Evolutionary conservation across 441 rosid species (phyloP).

Genomic region (Erodium trifolium): DNA sequence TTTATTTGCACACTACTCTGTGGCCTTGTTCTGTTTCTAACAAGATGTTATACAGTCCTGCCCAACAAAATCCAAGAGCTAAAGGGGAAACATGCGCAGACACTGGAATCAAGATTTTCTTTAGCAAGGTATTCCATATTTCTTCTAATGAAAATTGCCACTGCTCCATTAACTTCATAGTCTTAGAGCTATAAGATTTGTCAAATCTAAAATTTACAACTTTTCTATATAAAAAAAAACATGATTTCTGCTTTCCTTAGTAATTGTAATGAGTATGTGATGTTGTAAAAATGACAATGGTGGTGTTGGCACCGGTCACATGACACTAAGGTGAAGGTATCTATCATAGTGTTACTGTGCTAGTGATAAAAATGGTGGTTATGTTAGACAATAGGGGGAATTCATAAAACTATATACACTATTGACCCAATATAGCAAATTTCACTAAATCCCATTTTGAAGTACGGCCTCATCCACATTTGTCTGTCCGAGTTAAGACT

Average conservation of each 20-base stretch:
- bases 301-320: neutral
- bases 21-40: conserved; percentile 14
- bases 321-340: neutral
- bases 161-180: neutral
- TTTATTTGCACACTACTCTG: conserved; percentile 6
- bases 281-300: neutral
- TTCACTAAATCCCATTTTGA: neutral
- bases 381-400: neutral
- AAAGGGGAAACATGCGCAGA: conserved; percentile 99
- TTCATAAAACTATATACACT: neutral
- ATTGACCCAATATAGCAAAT: neutral
- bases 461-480: neutral
- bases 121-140: conserved; percentile 54
- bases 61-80: conserved; percentile 88
- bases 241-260: neutral
- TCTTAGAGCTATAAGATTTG: neutral
- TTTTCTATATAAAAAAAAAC: neutral
- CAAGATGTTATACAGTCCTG: conserved; percentile 55
- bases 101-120: conserved; percentile 83
- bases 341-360: neutral
- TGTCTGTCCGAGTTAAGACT: no score
- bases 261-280: no score
- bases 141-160: neutral
- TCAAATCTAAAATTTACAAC: neutral
- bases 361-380: neutral